Conservation (phyloP, 257 asterid species). For the Penstemon newberryi region DNA sequence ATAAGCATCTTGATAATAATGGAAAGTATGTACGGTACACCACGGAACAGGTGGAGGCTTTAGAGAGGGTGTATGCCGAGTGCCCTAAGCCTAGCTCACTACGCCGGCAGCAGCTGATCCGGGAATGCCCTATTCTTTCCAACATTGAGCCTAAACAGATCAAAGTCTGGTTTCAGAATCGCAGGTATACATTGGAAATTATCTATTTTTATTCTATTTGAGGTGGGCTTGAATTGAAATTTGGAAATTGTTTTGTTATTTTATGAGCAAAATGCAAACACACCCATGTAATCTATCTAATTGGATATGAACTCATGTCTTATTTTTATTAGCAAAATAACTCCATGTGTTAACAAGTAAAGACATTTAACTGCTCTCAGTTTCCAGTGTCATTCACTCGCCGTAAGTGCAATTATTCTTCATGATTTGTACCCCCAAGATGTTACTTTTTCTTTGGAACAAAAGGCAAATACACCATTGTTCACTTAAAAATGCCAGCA, state of each 20-base stretch:
- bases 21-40: conserved; percentile 92
- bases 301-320: too few species aligned
- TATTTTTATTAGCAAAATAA: too few species aligned
- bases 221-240: background rate
- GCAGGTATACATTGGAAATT: conserved; percentile 52
- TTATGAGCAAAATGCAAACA: too few species aligned
- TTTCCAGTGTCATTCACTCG: too few species aligned
- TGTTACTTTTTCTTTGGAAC: too few species aligned
- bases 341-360: too few species aligned
- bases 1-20: conserved; percentile 63
- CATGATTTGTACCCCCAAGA: too few species aligned
- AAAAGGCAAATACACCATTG: too few species aligned
- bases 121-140: conserved; percentile 80
- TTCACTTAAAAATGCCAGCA: too few species aligned
- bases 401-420: too few species aligned
- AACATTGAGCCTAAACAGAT: conserved; percentile 93
- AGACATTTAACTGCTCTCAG: too few species aligned
- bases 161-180: conserved; percentile 96
- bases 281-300: too few species aligned
- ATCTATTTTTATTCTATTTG: background rate
- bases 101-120: conserved; percentile 84
- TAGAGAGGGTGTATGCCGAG: conserved; percentile 87
- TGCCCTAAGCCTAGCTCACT: conserved; percentile 91
- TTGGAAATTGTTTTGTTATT: background rate
- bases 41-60: conserved; percentile 90